Evolutionary conservation across 192 early-diverging fungal species (phyloP).

Genomic region (Linnemannia schmuckeri): DNA sequence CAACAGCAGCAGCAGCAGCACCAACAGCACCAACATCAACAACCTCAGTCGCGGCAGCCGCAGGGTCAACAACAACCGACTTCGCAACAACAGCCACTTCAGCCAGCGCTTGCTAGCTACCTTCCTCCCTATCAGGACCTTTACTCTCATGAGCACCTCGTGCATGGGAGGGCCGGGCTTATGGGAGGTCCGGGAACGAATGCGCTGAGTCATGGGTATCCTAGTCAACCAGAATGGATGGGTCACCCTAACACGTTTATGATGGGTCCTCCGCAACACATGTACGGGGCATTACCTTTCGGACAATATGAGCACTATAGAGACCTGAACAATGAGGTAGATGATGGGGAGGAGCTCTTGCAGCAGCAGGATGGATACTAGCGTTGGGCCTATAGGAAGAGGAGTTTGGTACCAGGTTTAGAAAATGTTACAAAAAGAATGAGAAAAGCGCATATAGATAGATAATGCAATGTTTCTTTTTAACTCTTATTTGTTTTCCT

Average conservation of each 20-base stretch:
- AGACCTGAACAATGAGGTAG: not conserved
- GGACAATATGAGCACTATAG: conserved; percentile 19
- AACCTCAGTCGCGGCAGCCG: not conserved
- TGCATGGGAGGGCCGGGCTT: not conserved
- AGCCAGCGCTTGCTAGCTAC: conserved; percentile 19
- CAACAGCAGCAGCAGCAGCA: conserved; percentile 7
- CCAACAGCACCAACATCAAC: conserved; percentile 6
- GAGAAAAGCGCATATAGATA: not conserved
- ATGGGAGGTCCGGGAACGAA: conserved; percentile 9
- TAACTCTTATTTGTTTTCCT: too few relatives aligned
- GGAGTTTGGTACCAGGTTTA: too few relatives aligned
- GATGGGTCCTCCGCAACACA: conserved; percentile 39
- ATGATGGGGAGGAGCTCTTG: not conserved
- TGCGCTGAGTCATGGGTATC: conserved; percentile 26
- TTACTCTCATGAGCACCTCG: conserved; percentile 13
- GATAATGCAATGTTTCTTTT: too few relatives aligned
- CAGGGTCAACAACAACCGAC: conserved; percentile 5
- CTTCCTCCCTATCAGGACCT: conserved; percentile 30
- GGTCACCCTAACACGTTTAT: conserved; percentile 35
- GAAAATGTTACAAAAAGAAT: too few relatives aligned
- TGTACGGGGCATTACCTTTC: conserved; percentile 14
- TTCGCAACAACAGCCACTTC: conserved; percentile 8
- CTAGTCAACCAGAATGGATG: conserved; percentile 42
- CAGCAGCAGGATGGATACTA: not conserved
- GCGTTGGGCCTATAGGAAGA: not conserved